Evolutionary conservation across 2,329 filamentous ascomycete genomes (phyloP).

Genomic region (Apiospora marii): DNA sequence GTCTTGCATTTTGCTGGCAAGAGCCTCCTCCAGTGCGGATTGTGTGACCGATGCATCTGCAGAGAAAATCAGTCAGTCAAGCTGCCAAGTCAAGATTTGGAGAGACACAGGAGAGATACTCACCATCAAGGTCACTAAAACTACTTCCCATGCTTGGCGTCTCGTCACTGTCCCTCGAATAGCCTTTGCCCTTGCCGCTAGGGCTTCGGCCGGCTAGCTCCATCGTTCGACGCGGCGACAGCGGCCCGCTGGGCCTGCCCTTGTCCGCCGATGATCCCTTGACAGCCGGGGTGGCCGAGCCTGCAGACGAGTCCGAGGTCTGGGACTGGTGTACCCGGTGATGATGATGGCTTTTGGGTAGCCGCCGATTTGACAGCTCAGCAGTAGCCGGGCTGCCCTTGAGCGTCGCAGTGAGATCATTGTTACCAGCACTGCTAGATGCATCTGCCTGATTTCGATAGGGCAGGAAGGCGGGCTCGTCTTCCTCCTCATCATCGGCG

Average conservation of each 20-base stretch:
- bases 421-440: conserved; percentile 37
- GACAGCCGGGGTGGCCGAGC: conserved; percentile 55
- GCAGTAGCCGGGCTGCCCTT: conserved; percentile 50
- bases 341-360: conserved; percentile 35
- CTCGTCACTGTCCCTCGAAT: conserved; percentile 72
- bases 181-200: conserved; percentile 55
- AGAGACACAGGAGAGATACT: conserved; percentile 29
- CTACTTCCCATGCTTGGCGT: conserved; percentile 85
- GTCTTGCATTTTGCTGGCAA: conserved; percentile 75
- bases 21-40: conserved; percentile 79
- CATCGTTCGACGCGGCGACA: conserved; percentile 66
- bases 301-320: conserved; percentile 69
- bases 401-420: conserved; percentile 62
- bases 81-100: conserved; percentile 26
- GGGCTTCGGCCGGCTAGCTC: conserved; percentile 66
- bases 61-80: conserved; percentile 22
- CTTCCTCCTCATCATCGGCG: conserved; percentile 62
- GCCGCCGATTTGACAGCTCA: conserved; percentile 42
- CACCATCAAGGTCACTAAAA: conserved; percentile 85
- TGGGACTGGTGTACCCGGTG: conserved; percentile 56
- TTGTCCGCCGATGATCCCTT: conserved; percentile 43
- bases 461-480: conserved; percentile 64
- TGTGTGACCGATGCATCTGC: conserved; percentile 83
- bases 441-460: conserved; percentile 45
- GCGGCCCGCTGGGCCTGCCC: conserved; percentile 50